Evolutionary conservation across 2,329 filamentous ascomycete species (phyloP), one percentile per base, ranked within the genome.

Genomic region (Phyllosticta paracitricarpa): DNA sequence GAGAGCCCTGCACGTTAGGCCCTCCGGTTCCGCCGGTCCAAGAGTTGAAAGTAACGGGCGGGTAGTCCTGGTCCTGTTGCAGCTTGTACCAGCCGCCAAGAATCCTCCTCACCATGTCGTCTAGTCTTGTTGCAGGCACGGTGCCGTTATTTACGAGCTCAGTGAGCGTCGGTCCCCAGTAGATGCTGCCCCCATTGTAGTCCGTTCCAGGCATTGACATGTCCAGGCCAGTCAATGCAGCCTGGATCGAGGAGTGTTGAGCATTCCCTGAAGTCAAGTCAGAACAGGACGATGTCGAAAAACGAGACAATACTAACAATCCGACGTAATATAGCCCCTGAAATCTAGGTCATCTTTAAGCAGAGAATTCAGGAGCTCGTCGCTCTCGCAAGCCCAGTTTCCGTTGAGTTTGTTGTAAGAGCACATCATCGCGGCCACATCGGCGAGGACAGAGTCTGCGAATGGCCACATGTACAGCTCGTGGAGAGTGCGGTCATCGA

Each of bases 401-500:
- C 77, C 76, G 65, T 82, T 81, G 59, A 82, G 66, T 61, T 72
- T 72, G 61, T 72, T 73, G 63, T 73, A 73, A 22, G 51, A 61
- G 64, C 85, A 88, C 85, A 88, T 88, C 51, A 87, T 72, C 0
- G 80, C 81, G 0, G 77, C 80, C 0, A 79, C 80, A 0, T 84
- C 84, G 3, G 84, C 83, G 10, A 72, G 76, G 2, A 88, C 72
- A 0, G 82, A 81, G 62, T 88, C 82, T 63, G 83, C 79, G 63
- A 88, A 89, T 0, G 86, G 85, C 80, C 84, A 88, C 1, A 85
- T 76, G 61, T 88, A 88, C 17, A 82, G 76, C 69, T 88, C 85
- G 65, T 87, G 84, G 61, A 88, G 76, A 0, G 84, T 84, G 65
- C 81, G 80, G 67, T 88, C 86, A 63, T 87, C 84, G 4, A 87